These are phyloP conservation scores for Globisporangium okanoganense DNA, from an alignment of 352 stramenopile species.

Conservation along the genomic window DNA sequence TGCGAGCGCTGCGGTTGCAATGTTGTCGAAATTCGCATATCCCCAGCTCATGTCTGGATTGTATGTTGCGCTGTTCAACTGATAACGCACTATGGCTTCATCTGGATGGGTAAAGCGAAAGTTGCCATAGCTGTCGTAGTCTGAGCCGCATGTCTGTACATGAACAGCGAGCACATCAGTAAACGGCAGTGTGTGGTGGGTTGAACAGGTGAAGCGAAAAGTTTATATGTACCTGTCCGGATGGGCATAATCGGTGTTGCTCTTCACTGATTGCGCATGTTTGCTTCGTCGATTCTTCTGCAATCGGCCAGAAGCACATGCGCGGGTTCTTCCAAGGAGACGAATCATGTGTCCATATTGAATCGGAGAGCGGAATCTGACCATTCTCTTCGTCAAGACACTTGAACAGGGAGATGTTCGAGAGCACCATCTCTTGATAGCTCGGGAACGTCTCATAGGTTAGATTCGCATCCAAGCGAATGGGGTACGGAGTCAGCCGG, in stretches of 20 bases:
- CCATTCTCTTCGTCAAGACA: slow-evolving; percentile 31
- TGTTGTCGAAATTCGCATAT: slow-evolving; percentile 87
- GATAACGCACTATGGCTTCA: slow-evolving; percentile 24
- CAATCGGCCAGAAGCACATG: slow-evolving; percentile 89
- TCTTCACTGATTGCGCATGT: slow-evolving; percentile 48
- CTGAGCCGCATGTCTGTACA: slow-evolving; percentile 46
- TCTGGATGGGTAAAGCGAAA: slow-evolving; percentile 61
- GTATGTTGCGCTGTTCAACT: slow-evolving; percentile 46
- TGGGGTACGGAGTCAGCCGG: slow-evolving; percentile 62
- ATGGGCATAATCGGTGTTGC: slow-evolving; percentile 36
- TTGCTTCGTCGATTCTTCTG: slow-evolving; percentile 51
- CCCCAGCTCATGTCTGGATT: slow-evolving; percentile 82
- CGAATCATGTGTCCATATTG: slow-evolving; percentile 41
- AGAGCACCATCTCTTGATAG: slow-evolving; percentile 30
- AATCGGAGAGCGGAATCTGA: slow-evolving; percentile 30
- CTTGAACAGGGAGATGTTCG: slow-evolving; percentile 30
- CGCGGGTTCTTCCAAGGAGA: slow-evolving; percentile 50
- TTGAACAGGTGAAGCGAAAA: not conserved
- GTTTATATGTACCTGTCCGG: slow-evolving; percentile 21
- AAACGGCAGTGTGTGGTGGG: not conserved
- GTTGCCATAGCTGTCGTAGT: slow-evolving; percentile 58
- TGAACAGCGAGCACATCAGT: not conserved
- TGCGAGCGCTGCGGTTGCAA: slow-evolving; percentile 70
- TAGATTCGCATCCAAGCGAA: slow-evolving; percentile 40
- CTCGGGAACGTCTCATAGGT: slow-evolving; percentile 22